Evolutionary conservation across 306 rosid species (phyloP).

Genomic region (Cicer cuneatum): DNA sequence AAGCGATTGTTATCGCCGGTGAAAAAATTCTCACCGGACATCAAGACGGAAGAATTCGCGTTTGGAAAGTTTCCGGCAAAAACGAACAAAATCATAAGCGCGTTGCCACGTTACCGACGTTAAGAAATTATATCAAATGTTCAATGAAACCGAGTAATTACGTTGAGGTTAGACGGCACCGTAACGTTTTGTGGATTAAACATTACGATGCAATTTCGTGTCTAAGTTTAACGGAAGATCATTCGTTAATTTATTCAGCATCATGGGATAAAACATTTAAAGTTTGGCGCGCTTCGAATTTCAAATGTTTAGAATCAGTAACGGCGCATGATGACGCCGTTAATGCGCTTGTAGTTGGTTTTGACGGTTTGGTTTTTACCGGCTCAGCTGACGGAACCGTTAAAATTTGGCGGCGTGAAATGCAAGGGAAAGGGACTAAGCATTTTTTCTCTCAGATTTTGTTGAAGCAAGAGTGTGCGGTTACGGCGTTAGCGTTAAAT

Average conservation of each 20-base stretch:
- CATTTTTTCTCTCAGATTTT: constrained; percentile 80
- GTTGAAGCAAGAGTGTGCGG: constrained; percentile 77
- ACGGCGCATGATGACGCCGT: constrained; percentile 88
- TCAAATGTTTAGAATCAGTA: constrained; percentile 83
- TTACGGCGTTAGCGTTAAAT: constrained; percentile 68
- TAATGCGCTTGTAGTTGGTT: constrained; percentile 63
- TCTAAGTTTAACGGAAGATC: constrained; percentile 71
- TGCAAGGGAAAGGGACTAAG: constrained; percentile 82
- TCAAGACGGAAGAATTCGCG: constrained; percentile 85
- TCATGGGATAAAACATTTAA: constrained; percentile 95
- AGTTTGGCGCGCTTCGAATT: constrained; percentile 74
- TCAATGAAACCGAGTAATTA: constrained; percentile 80
- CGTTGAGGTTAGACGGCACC: constrained; percentile 63
- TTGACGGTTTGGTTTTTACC: constrained; percentile 70
- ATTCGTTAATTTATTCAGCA: constrained; percentile 67
- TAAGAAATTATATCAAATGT: constrained; percentile 63
- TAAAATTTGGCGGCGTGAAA: constrained; percentile 81
- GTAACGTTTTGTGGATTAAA: constrained; percentile 71
- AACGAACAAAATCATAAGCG: constrained; percentile 58
- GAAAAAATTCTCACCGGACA: constrained; percentile 80
- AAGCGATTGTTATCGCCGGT: constrained; percentile 65
- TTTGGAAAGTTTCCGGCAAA: constrained; percentile 66
- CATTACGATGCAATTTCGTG: constrained; percentile 85
- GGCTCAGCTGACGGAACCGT: constrained; percentile 90
- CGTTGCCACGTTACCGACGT: constrained; percentile 70